Base-by-base conservation (phyloP, 805 yeast genomes). In the Zygosaccharomyces rouxii region DNA sequence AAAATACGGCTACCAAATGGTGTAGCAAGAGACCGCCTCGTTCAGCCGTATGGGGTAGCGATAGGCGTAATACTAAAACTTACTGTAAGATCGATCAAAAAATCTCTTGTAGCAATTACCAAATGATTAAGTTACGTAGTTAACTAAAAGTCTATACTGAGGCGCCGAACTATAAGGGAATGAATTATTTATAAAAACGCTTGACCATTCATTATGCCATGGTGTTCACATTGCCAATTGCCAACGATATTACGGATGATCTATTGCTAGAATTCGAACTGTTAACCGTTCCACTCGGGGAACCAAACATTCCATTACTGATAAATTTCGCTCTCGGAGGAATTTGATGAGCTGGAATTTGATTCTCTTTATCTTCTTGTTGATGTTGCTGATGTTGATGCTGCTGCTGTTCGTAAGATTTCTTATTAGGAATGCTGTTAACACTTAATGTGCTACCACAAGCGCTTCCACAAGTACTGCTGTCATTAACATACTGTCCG, bases 321-420 rank as follows among this genome's bases (percentile, higher is more conserved):
- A 57, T 52, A 42, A 63, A 63, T 53, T 60, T 63, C 7, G 64
- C 62, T 46, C 63, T 58, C 35, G 66, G 67, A 19, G 65, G 67
- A 10, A 56, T 48, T 23, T 50, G 55, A 33, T 53, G 55, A 29
- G 51, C 45, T 16, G 62, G 60, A 31, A 52, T 50, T 25, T 53
- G 56, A 44, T 61, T 61, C 41, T 61, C 66, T 47, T 61, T 61
- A 44, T 61, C 56, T 37, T 50, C 52, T 42, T 39, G 41, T 23
- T 38, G 37, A 28, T 48, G 23, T n/a, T 50, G 19, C 26, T 33
- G 28, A 37, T 44, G 40, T 33, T 48, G 31, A n/a, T 33, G 47
- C 16, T 44, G 42, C 14, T 37, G 35, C 13, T 42, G 44, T 33
- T 42, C 35, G 38, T 30, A 37, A 23, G 22, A 21, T 16, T 38